Evolutionary conservation across 2,329 filamentous ascomycete genomes (phyloP).

Genomic region (Xylaria sp.): DNA sequence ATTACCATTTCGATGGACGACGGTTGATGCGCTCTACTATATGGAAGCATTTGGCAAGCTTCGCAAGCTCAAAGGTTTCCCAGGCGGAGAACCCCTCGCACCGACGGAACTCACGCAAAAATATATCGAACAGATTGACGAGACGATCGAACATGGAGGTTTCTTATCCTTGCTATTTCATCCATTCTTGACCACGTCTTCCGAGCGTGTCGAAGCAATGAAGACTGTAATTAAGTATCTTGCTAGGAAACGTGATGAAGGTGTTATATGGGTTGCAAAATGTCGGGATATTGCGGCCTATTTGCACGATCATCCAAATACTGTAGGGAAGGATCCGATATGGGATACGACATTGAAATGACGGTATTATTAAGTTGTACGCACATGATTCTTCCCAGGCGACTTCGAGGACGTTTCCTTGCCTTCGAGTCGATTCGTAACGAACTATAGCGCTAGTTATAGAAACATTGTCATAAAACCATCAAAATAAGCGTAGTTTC

Average conservation of each 20-base stretch:
- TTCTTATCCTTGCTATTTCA: neutral
- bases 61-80: neutral
- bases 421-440: neutral
- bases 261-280: neutral
- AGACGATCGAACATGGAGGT: neutral
- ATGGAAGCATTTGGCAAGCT: neutral
- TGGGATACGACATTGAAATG: neutral
- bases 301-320: neutral
- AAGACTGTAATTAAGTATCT: neutral
- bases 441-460: neutral
- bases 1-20: neutral
- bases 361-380: neutral
- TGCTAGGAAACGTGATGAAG: neutral
- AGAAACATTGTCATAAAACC: neutral
- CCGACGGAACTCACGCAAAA: neutral
- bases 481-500: neutral
- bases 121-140: neutral
- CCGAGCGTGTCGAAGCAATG: neutral
- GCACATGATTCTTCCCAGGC: neutral
- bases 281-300: neutral
- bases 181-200: neutral
- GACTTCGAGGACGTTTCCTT: neutral
- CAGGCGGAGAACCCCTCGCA: neutral
- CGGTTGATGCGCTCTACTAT: conserved; percentile 1
- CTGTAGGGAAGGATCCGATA: neutral